A percentile compares a stretch with the other conserved stretches of the same genome.
These are phyloP conservation scores for Oryza nivara DNA, from an alignment of 176 grass and related monocot genomes.

Conservation along the genomic window DNA sequence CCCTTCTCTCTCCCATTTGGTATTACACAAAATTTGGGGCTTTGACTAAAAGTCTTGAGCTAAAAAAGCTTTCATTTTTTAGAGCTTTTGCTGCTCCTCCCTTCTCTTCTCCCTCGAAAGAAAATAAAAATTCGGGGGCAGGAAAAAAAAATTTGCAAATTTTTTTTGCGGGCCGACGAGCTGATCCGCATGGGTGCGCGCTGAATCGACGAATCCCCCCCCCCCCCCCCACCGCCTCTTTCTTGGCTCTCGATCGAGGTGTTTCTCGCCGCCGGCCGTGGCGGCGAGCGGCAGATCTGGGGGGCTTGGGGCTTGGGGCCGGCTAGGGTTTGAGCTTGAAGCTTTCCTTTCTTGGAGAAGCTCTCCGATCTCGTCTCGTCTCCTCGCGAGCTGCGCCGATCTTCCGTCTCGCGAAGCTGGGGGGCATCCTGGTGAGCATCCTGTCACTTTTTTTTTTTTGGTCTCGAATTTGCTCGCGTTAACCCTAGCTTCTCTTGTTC, in stretches of 20 bases:
- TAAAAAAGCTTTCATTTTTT: slow-evolving; percentile 59
- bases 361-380: neutral
- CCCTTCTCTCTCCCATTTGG: slow-evolving; percentile 51
- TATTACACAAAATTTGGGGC: slow-evolving; percentile 61
- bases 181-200: slow-evolving; percentile 50
- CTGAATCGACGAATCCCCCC: slow-evolving; percentile 27
- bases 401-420: no score
- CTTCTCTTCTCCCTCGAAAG: neutral
- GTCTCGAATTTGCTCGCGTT: no score
- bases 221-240: neutral
- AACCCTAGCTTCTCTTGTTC: no score
- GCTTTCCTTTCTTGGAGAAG: neutral
- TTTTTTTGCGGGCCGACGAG: slow-evolving; percentile 35
- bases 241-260: slow-evolving; percentile 42
- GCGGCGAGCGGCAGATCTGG: slow-evolving; percentile 49
- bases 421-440: no score
- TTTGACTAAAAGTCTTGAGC: slow-evolving; percentile 65
- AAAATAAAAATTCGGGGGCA: slow-evolving; percentile 51
- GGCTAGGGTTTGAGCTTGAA: slow-evolving; percentile 50
- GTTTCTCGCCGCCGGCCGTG: slow-evolving; percentile 47
- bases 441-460: no score
- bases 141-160: slow-evolving; percentile 13
- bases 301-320: neutral
- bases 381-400: no score
- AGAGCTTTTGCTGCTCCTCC: slow-evolving; percentile 41